Evolutionary conservation across 2,329 filamentous ascomycete genomes (phyloP), one percentile per base, ranked within the genome.

Genomic region (Colletotrichum gloeosporioides): DNA sequence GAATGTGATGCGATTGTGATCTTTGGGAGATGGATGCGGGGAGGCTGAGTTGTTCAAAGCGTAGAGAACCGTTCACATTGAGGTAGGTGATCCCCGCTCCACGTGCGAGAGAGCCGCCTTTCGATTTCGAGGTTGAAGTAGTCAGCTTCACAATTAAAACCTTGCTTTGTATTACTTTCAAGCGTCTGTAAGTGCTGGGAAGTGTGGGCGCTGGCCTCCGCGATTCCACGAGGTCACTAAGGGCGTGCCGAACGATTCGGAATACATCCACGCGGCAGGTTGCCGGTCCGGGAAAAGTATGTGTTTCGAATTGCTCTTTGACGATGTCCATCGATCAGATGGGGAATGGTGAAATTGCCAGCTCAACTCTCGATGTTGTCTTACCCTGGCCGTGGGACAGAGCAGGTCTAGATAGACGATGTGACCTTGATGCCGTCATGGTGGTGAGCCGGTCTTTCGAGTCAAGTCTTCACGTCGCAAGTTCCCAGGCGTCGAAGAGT

Each of bases 361-460:
- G 59, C 57, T 57, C 13, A 31, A 57, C 32, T 25, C 25, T 44
- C 18, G 12, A 29, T 27, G 57, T 29, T 44, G 67, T 34, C 25
- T 15, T n/a, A 49, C 32, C 39, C 13, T 65, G 61, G 32, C 34
- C 34, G 59, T 61, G 59, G 39, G 12, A 59, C 53, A 31, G 9
- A 62, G 32, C 25, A n/a, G 25, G 29, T 31, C 9, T 32, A 29
- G 29, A 31, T 29, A 25, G 16, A 36, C 61, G 29, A 61, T 59
- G 61, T 53, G 72, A 67, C 72, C 27, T 44, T 61, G 53, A 61
- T 72, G 71, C 67, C 73, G 53, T 69, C 55, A 36, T 34, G 64
- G 59, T 49, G 59, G 66, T 22, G 49, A 27, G 66, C 39, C 63
- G 25, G n/a, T 22, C 36, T 29, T n/a, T 18, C 39, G n/a, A 18